Conservation (phyloP, 371 early-diverging fungal genomes). For the Basidiobolus meristosporus region DNA sequence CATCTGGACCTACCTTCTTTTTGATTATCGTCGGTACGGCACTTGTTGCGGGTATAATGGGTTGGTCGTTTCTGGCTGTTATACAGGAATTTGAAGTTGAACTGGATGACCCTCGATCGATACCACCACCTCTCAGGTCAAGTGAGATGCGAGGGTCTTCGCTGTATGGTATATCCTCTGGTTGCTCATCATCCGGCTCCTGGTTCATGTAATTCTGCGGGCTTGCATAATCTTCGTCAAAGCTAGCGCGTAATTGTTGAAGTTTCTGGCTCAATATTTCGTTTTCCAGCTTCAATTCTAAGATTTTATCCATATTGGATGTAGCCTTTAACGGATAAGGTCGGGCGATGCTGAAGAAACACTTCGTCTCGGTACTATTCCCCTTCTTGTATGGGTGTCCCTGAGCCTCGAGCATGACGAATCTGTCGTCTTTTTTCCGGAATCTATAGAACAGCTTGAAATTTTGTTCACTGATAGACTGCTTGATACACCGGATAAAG, state of each 20-base stretch:
- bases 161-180: too few species aligned
- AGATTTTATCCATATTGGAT: constrained; percentile 21
- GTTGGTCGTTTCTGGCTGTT: too few species aligned
- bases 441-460: constrained; percentile 23
- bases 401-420: constrained; percentile 19
- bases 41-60: too few species aligned
- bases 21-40: too few species aligned
- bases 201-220: too few species aligned
- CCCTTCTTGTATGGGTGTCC: constrained; percentile 18
- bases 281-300: constrained; percentile 31
- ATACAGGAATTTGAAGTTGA: too few species aligned
- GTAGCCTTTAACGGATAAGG: constrained; percentile 23
- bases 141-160: too few species aligned
- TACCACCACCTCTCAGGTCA: too few species aligned
- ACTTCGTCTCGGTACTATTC: constrained; percentile 8
- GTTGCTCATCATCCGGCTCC: too few species aligned
- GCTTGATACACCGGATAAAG: constrained; percentile 18
- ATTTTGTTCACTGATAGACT: constrained; percentile 17
- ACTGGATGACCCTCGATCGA: too few species aligned
- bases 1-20: too few species aligned
- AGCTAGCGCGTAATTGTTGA: constrained; percentile 6
- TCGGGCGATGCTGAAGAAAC: constrained; percentile 27
- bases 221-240: too few species aligned
- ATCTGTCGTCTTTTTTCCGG: constrained; percentile 22
- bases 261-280: constrained; percentile 17